phyloP scores from a whole-genome alignment of 225 moss, liverwort and hornwort genomes.

The Bryum argenteum region DNA sequence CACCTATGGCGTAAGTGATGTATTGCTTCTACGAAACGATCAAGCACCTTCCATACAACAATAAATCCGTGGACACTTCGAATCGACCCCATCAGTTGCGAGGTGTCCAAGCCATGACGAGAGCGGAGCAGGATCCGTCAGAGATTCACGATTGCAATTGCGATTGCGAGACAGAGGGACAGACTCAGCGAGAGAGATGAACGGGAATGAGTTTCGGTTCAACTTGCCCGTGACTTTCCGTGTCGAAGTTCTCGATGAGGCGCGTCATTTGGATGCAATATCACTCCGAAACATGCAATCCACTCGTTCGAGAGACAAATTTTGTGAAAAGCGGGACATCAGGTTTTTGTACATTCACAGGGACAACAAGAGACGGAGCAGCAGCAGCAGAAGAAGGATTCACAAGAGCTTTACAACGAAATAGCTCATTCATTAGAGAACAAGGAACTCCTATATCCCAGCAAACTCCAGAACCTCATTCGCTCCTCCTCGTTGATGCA shows the following conservation, averaged over 20 bases:
- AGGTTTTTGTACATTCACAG: conserved; percentile 32
- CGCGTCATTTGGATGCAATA: too few species aligned
- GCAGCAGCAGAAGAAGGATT: conserved; percentile 10
- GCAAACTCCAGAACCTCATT: conserved; percentile 30
- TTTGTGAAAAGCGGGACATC: not conserved
- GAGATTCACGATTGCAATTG: too few species aligned
- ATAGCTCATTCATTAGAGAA: conserved; percentile 32
- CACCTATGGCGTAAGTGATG: too few species aligned
- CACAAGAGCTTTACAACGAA: conserved; percentile 28
- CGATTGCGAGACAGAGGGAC: too few species aligned
- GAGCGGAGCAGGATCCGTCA: too few species aligned
- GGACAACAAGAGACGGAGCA: too few species aligned
- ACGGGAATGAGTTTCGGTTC: conserved; percentile 83
- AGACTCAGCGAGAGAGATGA: conserved; percentile 41
- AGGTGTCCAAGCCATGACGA: too few species aligned
- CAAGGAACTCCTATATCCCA: conserved; percentile 23
- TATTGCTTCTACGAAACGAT: too few species aligned
- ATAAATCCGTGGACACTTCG: too few species aligned
- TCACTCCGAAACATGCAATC: not conserved
- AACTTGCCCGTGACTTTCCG: conserved; percentile 97
- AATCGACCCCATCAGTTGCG: too few species aligned
- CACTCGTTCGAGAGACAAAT: not conserved
- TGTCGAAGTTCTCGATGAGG: conserved; percentile 80
- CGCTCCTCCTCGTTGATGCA: conserved; percentile 42
- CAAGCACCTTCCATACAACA: too few species aligned